Base-by-base conservation (phyloP, 208 protist species). In the Acanthamoeba triangularis region DNA sequence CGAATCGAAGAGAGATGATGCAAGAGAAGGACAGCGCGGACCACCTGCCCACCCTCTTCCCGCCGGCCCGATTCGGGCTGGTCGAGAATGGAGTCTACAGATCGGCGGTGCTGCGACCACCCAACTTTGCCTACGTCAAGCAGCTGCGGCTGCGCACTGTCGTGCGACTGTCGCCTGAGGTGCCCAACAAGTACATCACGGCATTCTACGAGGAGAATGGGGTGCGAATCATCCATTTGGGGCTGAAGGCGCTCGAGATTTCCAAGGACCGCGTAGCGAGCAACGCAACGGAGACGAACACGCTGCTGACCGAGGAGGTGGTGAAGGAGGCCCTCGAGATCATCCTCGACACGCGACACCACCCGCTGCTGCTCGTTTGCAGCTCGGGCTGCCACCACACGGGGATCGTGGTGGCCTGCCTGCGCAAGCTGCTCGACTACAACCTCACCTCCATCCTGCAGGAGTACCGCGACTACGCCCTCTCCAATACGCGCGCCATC, bases 401-500 rank as follows among this genome's bases (percentile, higher is more conserved):
- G 30, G 99, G 99, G 74, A 99, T 99, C 44, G 97, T 99, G 28
- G 99, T 99, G 84, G 99, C 99, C 37, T 99, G 99, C 97, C 97
- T 99, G 25, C 98, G 99, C 44, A 99, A 99, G 96, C 85, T 99
- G 41, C 99, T 99, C 95, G 94, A 98, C 18, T 99, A 99, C 99
- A 99, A 98, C 96, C 96, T 99, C 25, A 99, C 99, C 13, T 98
- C 98, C 14, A 99, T 99, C 72, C 95, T 99, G 3, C 98, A 99
- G 85, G 99, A 99, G 97, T 97, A 97, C 56, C 95, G 96, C 41
- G 84, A 84, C 49, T 98, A 96, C 87, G 96, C 96, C 16, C 94
- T 97, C 49, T 93, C 65, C 69, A 97, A 96, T 41, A 99, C 98
- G 41, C 97, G 99, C 20, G 97, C 99, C 25, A 98, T 99, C 30